Percentiles rank a stretch among this genome's conserved stretches.
phyloP scores from a whole-genome alignment of 768 basidiomycete species.

The Candolleomyces efflorescens region DNA sequence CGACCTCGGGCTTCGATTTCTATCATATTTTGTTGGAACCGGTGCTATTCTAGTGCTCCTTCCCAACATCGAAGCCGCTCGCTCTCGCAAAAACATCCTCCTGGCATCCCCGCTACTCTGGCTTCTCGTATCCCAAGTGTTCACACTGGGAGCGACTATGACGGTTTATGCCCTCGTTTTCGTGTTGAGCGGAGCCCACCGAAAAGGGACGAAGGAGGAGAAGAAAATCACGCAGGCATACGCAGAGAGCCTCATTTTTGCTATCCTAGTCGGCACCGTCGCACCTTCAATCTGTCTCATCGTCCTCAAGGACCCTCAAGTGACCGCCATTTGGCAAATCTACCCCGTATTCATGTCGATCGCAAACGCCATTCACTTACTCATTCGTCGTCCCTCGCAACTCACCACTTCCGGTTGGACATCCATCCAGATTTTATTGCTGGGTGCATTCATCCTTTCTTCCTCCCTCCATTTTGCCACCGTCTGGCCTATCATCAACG shows the following conservation, averaged over 20 bases:
- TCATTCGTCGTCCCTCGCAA: constrained; percentile 31
- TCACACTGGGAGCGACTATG: constrained; percentile 38
- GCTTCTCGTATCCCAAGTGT: constrained; percentile 36
- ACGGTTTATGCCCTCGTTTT: constrained; percentile 48
- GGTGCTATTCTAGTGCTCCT: constrained; percentile 34
- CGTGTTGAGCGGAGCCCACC: constrained; percentile 29
- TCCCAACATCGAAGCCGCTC: constrained; percentile 40
- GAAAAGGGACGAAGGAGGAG: constrained; percentile 16
- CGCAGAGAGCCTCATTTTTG: constrained; percentile 51
- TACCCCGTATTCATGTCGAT: constrained; percentile 46
- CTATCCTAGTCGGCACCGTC: constrained; percentile 36
- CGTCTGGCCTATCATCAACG: constrained; percentile 30
- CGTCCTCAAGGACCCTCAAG: constrained; percentile 31
- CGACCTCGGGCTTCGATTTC: constrained; percentile 22
- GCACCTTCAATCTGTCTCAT: constrained; percentile 48
- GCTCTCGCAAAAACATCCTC: constrained; percentile 27
- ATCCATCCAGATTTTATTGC: constrained; percentile 33
- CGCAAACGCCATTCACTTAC: constrained; percentile 34
- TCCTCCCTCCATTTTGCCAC: constrained; percentile 39
- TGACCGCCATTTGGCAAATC: constrained; percentile 53
- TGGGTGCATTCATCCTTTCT: constrained; percentile 35
- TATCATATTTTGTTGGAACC: constrained; percentile 34
- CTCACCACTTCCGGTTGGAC: constrained; percentile 31
- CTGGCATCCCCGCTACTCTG: constrained; percentile 40
- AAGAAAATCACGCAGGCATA: constrained; percentile 33